These are phyloP conservation scores for Cryptomeria japonica DNA, from an alignment of 75 land plant genomes.

Conservation along the genomic window DNA sequence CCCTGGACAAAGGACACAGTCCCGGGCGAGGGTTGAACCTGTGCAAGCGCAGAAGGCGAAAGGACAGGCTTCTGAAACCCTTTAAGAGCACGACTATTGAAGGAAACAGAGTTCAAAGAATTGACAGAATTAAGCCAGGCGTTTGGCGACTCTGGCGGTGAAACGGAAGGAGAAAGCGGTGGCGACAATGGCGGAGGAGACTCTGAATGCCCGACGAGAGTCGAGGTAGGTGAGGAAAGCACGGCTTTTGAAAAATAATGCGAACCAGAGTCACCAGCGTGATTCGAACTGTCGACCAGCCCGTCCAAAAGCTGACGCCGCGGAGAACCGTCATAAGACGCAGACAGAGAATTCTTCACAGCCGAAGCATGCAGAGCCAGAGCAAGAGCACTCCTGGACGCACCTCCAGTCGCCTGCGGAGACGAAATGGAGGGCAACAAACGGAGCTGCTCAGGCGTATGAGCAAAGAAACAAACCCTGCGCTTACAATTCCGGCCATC, in stretches of 20 bases:
- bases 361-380: not conserved
- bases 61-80: not conserved
- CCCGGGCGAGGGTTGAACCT: not conserved
- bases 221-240: constrained; percentile 43
- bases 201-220: constrained; percentile 30
- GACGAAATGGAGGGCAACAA: constrained; percentile 16
- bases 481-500: constrained; percentile 65
- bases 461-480: constrained; percentile 50
- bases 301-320: not conserved
- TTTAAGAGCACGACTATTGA: not conserved
- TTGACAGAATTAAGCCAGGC: not conserved
- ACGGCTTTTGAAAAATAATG: not conserved
- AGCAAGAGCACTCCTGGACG: not conserved
- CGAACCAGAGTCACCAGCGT: not conserved
- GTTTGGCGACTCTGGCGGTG: not conserved
- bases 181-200: constrained; percentile 34
- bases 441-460: constrained; percentile 66
- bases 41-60: not conserved
- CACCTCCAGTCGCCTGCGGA: constrained; percentile 6
- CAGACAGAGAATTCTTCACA: not conserved
- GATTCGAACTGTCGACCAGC: not conserved
- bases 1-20: not conserved
- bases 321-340: constrained; percentile 45
- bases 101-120: not conserved
- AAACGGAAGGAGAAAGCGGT: not conserved